Base-by-base conservation (phyloP, 495 filamentous ascomycete genomes). In the Glutinoglossum americanum region DNA sequence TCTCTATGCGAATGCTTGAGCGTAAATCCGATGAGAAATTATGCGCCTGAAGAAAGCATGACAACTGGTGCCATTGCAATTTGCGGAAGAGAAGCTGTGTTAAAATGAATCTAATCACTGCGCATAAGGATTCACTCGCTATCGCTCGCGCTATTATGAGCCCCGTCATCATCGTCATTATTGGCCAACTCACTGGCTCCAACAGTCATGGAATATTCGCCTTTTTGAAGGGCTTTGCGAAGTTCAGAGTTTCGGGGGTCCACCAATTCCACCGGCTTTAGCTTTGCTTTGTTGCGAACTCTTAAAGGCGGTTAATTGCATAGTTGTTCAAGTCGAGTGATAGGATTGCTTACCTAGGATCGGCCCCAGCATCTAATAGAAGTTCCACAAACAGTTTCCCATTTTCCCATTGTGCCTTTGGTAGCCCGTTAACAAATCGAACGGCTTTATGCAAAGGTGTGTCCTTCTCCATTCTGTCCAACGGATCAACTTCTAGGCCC, bases 391-490 rank as follows among this genome's bases (percentile, higher is more conserved):
- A 77, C 1, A 78, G 74, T 61, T 74, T 67, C 48, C 83, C 88
- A 33, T 80, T 75, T 58, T 79, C 73, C 59, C 75, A 68, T 63
- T 85, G 80, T 30, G 74, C 78, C 3, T 62, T 54, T 47, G 44
- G 11, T 27, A 67, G 39, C 19, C 59, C 58, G 69, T 90, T 95
- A 67, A 86, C 80, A 69, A 80, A 95, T 32, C 84, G 79, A 39
- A 98, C 83, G 17, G 87, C 88, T 63, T 78, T 77, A 74, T 98
- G 92, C 37, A 98, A 75, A 8, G 90, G 89, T 1, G 89, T 96
- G 69, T 97, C 89, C 58, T 80, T 78, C 60, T 97, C 92, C 64
- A 79, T 60, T 30, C 81, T 80, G 66, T 83, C 87, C 57, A 85
- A 61, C 6, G 87, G 87, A 74, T 98, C 92, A 67, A 92, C 94